These are phyloP conservation scores for Pyrenopolyporus hunteri DNA, from an alignment of 495 filamentous ascomycete species.

Conservation along the genomic window DNA sequence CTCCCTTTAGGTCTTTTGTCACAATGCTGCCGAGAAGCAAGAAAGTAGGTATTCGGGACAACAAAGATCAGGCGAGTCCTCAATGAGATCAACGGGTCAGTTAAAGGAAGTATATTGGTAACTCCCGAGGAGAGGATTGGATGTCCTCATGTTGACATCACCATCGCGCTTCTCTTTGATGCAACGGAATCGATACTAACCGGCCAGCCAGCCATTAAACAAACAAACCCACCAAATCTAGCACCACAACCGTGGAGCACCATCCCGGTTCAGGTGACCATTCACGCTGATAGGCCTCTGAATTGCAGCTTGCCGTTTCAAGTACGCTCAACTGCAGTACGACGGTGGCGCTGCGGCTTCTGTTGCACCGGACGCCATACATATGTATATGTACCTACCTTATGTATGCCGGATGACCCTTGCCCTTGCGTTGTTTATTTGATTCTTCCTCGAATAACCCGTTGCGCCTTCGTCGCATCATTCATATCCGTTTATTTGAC, in stretches of 20 bases:
- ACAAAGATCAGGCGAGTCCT: conserved; percentile 3
- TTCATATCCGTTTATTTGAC: no score
- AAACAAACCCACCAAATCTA: conserved; percentile 2
- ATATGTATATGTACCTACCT: no score
- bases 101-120: no score
- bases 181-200: neutral
- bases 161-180: neutral
- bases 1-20: neutral
- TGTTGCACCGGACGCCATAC: neutral
- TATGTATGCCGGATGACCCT: no score
- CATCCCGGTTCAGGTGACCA: no score
- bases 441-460: no score
- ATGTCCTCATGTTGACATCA: no score
- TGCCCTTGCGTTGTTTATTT: no score
- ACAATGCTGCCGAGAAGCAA: neutral
- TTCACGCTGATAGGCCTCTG: neutral
- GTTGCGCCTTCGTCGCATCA: no score
- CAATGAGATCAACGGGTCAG: no score
- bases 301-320: neutral
- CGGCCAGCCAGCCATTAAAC: neutral
- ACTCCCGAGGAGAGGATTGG: neutral
- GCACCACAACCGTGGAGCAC: conserved; percentile 4
- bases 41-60: no score
- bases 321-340: neutral
- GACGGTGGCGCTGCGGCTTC: neutral